Percentiles rank a stretch among this genome's conserved stretches.
Evolutionary conservation across 176 grass and related monocot genomes (phyloP).

Genomic region (Pharus latifolius): DNA sequence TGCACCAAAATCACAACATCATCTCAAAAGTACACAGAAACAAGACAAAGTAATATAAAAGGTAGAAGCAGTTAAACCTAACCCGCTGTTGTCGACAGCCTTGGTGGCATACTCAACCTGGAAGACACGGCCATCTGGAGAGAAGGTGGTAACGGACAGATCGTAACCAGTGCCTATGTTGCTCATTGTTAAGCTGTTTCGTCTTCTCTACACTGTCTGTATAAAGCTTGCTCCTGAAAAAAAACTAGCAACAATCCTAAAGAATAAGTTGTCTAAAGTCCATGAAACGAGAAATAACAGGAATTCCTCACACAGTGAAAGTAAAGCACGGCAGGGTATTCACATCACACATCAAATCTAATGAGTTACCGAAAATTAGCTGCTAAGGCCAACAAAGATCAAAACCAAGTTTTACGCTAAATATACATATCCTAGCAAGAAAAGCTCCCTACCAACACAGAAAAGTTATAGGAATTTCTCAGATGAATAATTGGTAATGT

Average conservation of each 20-base stretch:
- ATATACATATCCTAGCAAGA: no score
- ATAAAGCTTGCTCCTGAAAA: not conserved
- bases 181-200: constrained; percentile 34
- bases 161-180: constrained; percentile 95
- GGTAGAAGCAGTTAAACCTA: not conserved
- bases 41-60: not conserved
- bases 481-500: no score
- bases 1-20: not conserved
- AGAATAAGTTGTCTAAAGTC: not conserved
- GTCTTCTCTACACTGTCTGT: not conserved
- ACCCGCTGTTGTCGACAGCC: constrained; percentile 90
- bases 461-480: no score
- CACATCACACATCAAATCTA: not conserved
- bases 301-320: not conserved
- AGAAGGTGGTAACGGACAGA: constrained; percentile 87
- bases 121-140: constrained; percentile 75
- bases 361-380: not conserved
- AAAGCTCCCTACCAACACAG: not conserved
- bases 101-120: constrained; percentile 90
- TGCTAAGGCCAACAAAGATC: not conserved
- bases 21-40: not conserved
- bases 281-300: not conserved
- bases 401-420: not conserved
- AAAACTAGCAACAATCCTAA: not conserved
- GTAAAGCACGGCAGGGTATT: not conserved